These are phyloP conservation scores for Gnaphalium uliginosum DNA, from an alignment of 129 eudicot genomes.

Conservation along the genomic window DNA sequence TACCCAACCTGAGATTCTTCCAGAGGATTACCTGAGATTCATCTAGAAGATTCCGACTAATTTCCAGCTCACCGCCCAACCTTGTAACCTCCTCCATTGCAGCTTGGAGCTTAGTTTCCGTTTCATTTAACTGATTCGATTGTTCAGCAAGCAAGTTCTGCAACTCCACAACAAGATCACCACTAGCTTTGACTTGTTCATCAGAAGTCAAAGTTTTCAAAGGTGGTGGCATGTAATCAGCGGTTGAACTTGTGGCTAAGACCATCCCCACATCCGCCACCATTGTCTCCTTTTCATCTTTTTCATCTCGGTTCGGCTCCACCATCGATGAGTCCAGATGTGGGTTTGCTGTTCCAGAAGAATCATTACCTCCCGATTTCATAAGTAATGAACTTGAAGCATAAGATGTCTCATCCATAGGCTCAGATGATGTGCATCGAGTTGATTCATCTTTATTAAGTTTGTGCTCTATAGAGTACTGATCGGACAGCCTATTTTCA, in stretches of 20 bases:
- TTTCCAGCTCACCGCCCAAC: slow-evolving; percentile 74
- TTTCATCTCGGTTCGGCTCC: slow-evolving; percentile 73
- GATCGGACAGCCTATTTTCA: slow-evolving; percentile 81
- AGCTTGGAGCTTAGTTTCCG: slow-evolving; percentile 50
- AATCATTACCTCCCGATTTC: slow-evolving; percentile 50
- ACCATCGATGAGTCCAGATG: slow-evolving; percentile 84
- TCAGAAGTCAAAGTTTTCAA: slow-evolving; percentile 43
- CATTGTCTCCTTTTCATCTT: slow-evolving; percentile 46
- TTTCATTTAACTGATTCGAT: slow-evolving; percentile 49
- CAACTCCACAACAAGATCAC: slow-evolving; percentile 56
- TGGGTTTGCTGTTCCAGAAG: slow-evolving; percentile 56
- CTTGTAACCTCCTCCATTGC: slow-evolving; percentile 63
- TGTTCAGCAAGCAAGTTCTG: slow-evolving; percentile 63
- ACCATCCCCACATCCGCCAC: slow-evolving; percentile 46
- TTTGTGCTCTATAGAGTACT: slow-evolving; percentile 44
- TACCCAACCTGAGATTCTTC: slow-evolving; percentile 51
- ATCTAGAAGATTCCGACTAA: slow-evolving; percentile 68
- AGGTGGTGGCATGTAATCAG: slow-evolving; percentile 55
- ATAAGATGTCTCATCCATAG: slow-evolving; percentile 76
- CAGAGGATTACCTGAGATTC: slow-evolving; percentile 89
- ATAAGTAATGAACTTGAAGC: slow-evolving; percentile 51
- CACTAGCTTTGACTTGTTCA: slow-evolving; percentile 34
- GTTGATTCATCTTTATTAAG: slow-evolving; percentile 40
- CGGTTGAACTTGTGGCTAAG: slow-evolving; percentile 57
- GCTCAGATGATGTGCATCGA: slow-evolving; percentile 21